phyloP scores from a whole-genome alignment of 495 filamentous ascomycete species.

The Penicillium soppii region DNA sequence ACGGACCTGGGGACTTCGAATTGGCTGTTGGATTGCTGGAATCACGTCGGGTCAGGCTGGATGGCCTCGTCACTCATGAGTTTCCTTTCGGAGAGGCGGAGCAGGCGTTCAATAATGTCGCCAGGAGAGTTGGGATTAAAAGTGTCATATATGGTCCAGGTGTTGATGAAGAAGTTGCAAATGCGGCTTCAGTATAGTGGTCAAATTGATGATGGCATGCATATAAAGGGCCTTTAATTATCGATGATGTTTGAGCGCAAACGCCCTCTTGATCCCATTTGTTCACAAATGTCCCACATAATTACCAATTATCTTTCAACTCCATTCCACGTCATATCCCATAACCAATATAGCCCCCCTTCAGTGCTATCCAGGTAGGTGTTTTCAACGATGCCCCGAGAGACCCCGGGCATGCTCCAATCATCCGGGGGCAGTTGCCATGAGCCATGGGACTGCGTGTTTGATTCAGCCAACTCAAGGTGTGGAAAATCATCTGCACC shows the following conservation, averaged over 20 bases:
- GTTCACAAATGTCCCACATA: background rate
- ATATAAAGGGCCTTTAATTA: too few relatives aligned
- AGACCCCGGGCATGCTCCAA: background rate
- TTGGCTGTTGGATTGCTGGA: slow-evolving; percentile 69
- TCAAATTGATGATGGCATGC: too few relatives aligned
- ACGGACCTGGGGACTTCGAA: slow-evolving; percentile 74
- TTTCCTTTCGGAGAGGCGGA: slow-evolving; percentile 18
- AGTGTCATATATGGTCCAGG: slow-evolving; percentile 32
- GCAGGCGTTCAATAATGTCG: slow-evolving; percentile 22
- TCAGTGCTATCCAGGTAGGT: slow-evolving; percentile 8
- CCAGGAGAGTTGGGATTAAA: slow-evolving; percentile 23
- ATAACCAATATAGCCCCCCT: slow-evolving; percentile 28
- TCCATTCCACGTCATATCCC: slow-evolving; percentile 31
- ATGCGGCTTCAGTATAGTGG: too few relatives aligned
- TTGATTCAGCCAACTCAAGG: background rate
- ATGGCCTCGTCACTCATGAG: slow-evolving; percentile 63
- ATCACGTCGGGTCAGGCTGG: slow-evolving; percentile 63
- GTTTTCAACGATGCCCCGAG: background rate
- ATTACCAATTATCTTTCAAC: background rate
- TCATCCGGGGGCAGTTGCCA: background rate
- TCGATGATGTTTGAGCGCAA: too few relatives aligned
- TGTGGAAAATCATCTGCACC: background rate
- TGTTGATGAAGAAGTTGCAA: slow-evolving; percentile 20
- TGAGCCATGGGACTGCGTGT: background rate
- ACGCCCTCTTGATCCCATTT: too few relatives aligned